Evolutionary conservation across 2,329 filamentous ascomycete species (phyloP), one percentile per base, ranked within the genome.

Genomic region (Elsinoe necatrix): DNA sequence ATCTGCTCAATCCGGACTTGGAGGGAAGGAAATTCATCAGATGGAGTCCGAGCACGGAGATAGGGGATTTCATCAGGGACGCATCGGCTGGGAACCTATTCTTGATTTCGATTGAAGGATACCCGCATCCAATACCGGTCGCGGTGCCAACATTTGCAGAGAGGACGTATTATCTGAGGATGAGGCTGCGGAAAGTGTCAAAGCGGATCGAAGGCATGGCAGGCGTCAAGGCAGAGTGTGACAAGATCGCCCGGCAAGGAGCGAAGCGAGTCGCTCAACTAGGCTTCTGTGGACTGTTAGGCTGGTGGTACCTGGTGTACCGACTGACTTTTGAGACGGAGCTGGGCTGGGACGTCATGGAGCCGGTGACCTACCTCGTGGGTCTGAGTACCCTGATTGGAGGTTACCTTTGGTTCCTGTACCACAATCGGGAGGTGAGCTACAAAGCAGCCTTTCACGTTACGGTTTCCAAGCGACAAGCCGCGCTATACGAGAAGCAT

Each of bases 1-100:
- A 47, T 18, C 31, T 50, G 7, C 16, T 52, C 31, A 14, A 74
- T 68, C 23, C 68, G n/a, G 63, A 68, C 18, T 64, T 68, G 1
- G 73, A 79, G 35, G 73, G 79, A 23, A 74, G 78, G 57, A 80
- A 82, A 55, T 93, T 92, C 74, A 88, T 95, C 1, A 84, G 89
- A 27, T 96, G 91, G 91, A 90, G 86, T 43, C 83, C 84, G 41
- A 88, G 85, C 27, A 95, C 91, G 0, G 91, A 96, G 68, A 86
- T 96, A 29, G 91, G 91, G 8, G 91, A 95, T 72, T 96, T 96
- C 66, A 93, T 96, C 62, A 83, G 89, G 7, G 91, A 96, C 67
- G 90, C 91, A 0, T 88, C 90, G 0, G 78, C 88, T 2, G 88
- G 87, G 0, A 83, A 87, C 56, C 89, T 95, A 66, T 95, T 96